Evolutionary conservation across 495 filamentous ascomycete species (phyloP), one percentile per base, ranked within the genome.

Genomic region (Extremus antarcticus): DNA sequence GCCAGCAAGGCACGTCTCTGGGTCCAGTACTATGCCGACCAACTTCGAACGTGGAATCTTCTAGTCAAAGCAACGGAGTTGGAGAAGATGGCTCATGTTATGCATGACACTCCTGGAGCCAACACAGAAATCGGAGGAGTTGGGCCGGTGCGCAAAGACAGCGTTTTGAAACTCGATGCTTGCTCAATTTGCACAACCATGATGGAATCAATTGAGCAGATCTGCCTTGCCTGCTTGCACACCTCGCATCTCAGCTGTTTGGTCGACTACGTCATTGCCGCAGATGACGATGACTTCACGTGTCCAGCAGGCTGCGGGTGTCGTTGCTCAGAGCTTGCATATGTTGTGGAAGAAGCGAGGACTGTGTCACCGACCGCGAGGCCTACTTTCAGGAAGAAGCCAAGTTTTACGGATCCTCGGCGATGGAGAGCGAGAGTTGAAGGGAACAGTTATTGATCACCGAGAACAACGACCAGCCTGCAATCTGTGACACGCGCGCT

Each of bases 241-340:
- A 40, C 25, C 1, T 25, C 50, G 24, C 59, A 61, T 24, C 24
- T 54, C 3, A 3, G 7, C 8, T 61, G 59, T 25, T 35, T 61
- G 25, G 55, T 29, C 1, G 39, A 45, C 9, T 57, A 61, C 23
- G 20, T 13, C 3, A 24, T 35, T 15, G 40, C 4, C 1, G 15
- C 11, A 13, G 50, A 40, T 25, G 49, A 32, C 16, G 58, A 43
- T 25, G 43, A 35, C 8, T 56, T 56, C 21, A 41, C 55, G 16
- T 60, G 58, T 56, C 58, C 58, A 3, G 29, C 53, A 8, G 58
- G 58, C 17, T 60, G 58, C 22, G 58, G 58, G 0, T 60, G 58
- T 43, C 15, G 13, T 8, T 60, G 58, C 38, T 32, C 47, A 8
- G 23, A 19, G 16, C 25, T 56, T 8, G n/a, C 38, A 17, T 52